Base-by-base conservation (phyloP, 2,329 filamentous ascomycete species). In the Ascochyta pisi region DNA sequence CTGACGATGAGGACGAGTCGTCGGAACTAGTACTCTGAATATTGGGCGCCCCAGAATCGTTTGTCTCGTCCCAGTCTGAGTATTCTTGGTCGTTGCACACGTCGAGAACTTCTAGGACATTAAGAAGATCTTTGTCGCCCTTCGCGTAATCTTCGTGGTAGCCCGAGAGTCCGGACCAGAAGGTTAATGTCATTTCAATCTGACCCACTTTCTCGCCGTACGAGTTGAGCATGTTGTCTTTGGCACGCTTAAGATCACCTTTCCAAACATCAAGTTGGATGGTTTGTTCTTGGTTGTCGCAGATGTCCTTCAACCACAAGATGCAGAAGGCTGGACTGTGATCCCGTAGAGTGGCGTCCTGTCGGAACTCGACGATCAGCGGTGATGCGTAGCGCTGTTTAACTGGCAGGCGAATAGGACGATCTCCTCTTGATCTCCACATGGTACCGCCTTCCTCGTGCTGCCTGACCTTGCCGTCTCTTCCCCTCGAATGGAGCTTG, bases 221-320 rank as follows among this genome's bases (percentile, higher is more conserved):
- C 10, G 83, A 1, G 77, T 75, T 38, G 73, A 84, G 49, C 39
- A 76, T 35, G 63, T 83, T 73, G 49, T 74, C 74, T 35, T 82
- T 78, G 0, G 84, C 85, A 10, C 82, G 81, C 70, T 82, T 73
- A 69, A 87, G 78, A 62, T 88, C 82, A 23, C 88, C 86, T 67
- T 86, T 87, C 85, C 87, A 92, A 3, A 92, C 82, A 5, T 84
- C 76, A 3, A 92, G 68, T 4, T 79, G 81, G 8, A 89, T 64
- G 0, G 82, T 84, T 39, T 80, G 77, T 48, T 87, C 82, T 64
- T 89, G 84, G 56, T 90, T 89, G 54, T 92, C 89, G 0, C 81
- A 76, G 0, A 92, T 78, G n/a, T 90, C 85, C 60, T 86, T 84
- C 16, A 91, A 79, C 89, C 89, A 91, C 2, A 90, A 75, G 2